These are phyloP conservation scores for Erucastrum elatum DNA, from an alignment of 345 rosid species.

Conservation along the genomic window DNA sequence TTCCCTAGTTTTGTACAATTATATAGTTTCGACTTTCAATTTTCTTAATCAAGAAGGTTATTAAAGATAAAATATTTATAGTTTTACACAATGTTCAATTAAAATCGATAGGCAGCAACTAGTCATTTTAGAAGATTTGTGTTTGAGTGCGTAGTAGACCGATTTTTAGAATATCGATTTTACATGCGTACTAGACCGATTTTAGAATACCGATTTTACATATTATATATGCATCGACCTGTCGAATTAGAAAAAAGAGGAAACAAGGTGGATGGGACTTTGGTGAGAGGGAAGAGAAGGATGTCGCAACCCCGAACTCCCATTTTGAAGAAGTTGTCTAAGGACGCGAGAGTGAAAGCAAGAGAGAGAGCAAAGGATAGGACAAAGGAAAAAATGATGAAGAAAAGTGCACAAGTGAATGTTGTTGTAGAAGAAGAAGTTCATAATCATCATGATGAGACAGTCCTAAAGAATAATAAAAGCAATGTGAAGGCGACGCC, in stretches of 20 bases:
- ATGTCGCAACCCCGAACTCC: constrained; percentile 20
- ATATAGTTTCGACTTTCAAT: too few species aligned
- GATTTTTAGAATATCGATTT: too few species aligned
- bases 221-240: too few species aligned
- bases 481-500: neutral
- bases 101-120: too few species aligned
- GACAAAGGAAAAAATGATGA: constrained; percentile 53
- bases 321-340: constrained; percentile 38
- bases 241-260: constrained; percentile 15
- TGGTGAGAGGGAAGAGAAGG: constrained; percentile 37
- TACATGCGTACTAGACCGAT: too few species aligned
- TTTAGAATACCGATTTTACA: too few species aligned
- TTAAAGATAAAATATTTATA: too few species aligned
- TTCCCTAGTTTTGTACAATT: too few species aligned
- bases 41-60: too few species aligned
- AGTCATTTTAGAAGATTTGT: too few species aligned
- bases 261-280: constrained; percentile 28
- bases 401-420: constrained; percentile 25
- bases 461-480: neutral
- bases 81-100: too few species aligned
- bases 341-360: constrained; percentile 61
- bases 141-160: too few species aligned
- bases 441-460: constrained; percentile 15
- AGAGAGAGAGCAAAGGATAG: constrained; percentile 75
- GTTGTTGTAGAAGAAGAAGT: constrained; percentile 15